These are phyloP conservation scores for Skeletonema tropicum DNA, from an alignment of 108 stramenopile species.

Conservation along the genomic window DNA sequence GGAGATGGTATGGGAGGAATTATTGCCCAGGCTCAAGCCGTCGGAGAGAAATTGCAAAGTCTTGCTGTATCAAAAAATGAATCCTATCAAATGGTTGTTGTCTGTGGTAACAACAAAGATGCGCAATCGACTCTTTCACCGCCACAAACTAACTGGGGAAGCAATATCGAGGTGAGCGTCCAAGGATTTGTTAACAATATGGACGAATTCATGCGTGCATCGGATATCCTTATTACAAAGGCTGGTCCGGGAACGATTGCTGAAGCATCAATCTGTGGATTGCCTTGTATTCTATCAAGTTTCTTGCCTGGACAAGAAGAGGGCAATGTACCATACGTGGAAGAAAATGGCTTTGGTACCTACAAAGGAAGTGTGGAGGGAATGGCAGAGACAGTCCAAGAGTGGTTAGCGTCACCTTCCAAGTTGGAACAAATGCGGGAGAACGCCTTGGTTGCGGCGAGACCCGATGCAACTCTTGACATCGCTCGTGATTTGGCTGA, in stretches of 20 bases:
- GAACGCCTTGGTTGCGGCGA: conserved; percentile 73
- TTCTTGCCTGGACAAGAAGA: conserved; percentile 97
- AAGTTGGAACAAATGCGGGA: conserved; percentile 59
- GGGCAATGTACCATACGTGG: conserved; percentile 92
- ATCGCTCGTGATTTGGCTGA: conserved; percentile 88
- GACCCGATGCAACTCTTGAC: conserved; percentile 84
- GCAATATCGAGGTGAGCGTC: conserved; percentile 58
- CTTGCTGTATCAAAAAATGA: conserved; percentile 27
- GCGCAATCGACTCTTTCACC: conserved; percentile 57
- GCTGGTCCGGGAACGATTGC: conserved; percentile 98
- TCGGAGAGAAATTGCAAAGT: conserved; percentile 62
- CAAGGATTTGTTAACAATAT: conserved; percentile 95
- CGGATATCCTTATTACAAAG: conserved; percentile 85
- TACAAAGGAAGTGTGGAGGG: conserved; percentile 73
- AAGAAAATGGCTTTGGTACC: conserved; percentile 88
- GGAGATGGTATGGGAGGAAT: conserved; percentile 97
- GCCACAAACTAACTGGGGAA: conserved; percentile 50
- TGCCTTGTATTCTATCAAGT: conserved; percentile 92
- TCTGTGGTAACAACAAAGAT: conserved; percentile 93
- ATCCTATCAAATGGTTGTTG: conserved; percentile 86
- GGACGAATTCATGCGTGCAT: conserved; percentile 96
- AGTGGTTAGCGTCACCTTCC: conserved; percentile 70
- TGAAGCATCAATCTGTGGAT: conserved; percentile 91
- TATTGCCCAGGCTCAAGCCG: conserved; percentile 72
- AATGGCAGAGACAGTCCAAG: conserved; percentile 86